Evolutionary conservation across 2,329 filamentous ascomycete species (phyloP), one percentile per base, ranked within the genome.

Genomic region (Berkeleyomyces basicola): DNA sequence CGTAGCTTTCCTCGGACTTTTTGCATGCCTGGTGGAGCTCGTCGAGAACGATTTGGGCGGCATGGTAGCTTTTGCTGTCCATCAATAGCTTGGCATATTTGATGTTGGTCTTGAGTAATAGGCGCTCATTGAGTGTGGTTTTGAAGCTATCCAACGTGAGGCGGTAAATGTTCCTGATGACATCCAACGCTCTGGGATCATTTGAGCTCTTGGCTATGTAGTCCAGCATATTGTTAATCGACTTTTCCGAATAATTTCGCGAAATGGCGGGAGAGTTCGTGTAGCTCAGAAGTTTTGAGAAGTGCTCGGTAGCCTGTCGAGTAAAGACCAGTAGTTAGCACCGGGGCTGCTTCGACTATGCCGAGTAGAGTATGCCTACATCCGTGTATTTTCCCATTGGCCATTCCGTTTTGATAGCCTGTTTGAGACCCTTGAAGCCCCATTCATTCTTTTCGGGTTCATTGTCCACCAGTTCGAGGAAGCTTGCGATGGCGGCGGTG

Each of bases 191-290:
- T 63, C 86, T 85, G 46, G 83, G 74, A 37, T 83, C 85, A 33
- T 86, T 80, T 10, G 83, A 79, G n/a, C 83, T 88, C 75, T 96
- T 97, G 74, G 97, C 92, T 67, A 99, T 93, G 72, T 87, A 95
- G 75, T 97, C 93, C 57, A 99, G 84, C 86, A 99, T 96, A 73
- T 96, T 97, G 76, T 97, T 97, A 77, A 99, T 96, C 10, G 92
- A 97, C 73, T 97, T 97, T 74, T 99, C 93, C 1, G 93, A 96
- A 75, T 97, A 97, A 75, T 97, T 99, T 66, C 93, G 85, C 47
- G 93, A 97, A 57, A 99, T 92, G 6, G 92, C 92, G 23, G 23
- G 23, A 2, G 89, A 95, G 74, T 93, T 96, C 76, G 97, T 91
- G 70, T 97, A 99, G 57, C 91, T 97, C 67, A 99, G 83, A 39